Conservation (phyloP, 139 green algal species). For the Chlamydomonas applanata region DNA sequence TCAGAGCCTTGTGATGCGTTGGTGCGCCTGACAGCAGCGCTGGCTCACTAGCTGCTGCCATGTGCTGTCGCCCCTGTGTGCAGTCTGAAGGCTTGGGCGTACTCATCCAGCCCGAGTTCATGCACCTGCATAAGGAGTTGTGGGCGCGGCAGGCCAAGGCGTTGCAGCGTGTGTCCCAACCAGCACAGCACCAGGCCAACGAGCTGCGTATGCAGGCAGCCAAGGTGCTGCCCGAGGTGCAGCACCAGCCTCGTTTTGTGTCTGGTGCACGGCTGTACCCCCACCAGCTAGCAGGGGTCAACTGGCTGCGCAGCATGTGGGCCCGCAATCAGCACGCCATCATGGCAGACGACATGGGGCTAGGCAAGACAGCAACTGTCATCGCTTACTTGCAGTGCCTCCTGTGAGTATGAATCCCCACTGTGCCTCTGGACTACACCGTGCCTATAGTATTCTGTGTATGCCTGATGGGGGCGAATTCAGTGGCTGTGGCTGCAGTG, state of each 20-base stretch:
- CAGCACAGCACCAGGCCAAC: not conserved
- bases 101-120: conserved; percentile 49
- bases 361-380: conserved; percentile 74
- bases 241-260: conserved; percentile 39
- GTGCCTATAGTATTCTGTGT: too few species aligned
- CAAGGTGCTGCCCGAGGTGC: conserved; percentile 4
- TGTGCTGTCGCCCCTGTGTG: not conserved
- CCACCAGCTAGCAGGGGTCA: conserved; percentile 73
- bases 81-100: conserved; percentile 41
- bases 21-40: not conserved
- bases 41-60: not conserved
- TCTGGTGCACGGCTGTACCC: conserved; percentile 44
- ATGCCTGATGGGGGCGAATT: too few species aligned
- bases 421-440: too few species aligned
- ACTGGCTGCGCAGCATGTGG: conserved; percentile 71
- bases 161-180: conserved; percentile 23
- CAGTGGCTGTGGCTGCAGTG: too few species aligned
- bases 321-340: conserved; percentile 35
- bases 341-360: conserved; percentile 75
- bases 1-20: not conserved
- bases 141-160: conserved; percentile 68
- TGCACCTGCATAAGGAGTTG: conserved; percentile 59
- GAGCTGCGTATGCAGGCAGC: conserved; percentile 18
- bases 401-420: conserved; percentile 21
- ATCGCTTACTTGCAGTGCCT: conserved; percentile 53